phyloP scores from a whole-genome alignment of 805 yeast species.

The Kazachstania bromeliacearum region DNA sequence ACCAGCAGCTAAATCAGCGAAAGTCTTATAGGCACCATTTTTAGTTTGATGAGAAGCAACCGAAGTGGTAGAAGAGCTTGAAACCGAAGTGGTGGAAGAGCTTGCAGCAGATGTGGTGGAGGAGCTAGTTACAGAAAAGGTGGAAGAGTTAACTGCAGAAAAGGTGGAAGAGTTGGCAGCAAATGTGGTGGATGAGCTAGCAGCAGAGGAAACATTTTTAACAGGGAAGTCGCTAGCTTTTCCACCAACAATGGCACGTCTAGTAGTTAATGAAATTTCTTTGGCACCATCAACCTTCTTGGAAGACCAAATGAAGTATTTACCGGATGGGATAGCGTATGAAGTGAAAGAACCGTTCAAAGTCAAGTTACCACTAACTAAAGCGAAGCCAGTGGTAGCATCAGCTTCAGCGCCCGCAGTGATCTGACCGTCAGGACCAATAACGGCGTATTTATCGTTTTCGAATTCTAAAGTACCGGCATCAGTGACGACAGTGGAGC shows the following conservation, averaged over 20 bases:
- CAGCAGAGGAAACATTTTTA: constrained; percentile 7
- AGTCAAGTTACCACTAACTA: constrained; percentile 31
- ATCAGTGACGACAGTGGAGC: constrained; percentile 24
- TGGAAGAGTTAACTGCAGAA: no score
- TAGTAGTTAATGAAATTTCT: constrained; percentile 13
- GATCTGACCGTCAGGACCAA: constrained; percentile 17
- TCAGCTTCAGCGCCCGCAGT: constrained; percentile 17
- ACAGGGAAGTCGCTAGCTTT: constrained; percentile 13
- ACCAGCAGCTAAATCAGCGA: constrained; percentile 27
- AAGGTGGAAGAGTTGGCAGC: constrained; percentile 28
- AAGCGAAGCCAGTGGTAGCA: constrained; percentile 32
- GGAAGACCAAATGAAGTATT: constrained; percentile 22
- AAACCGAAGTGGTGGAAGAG: no score
- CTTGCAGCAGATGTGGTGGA: constrained; percentile 14
- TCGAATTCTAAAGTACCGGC: constrained; percentile 25
- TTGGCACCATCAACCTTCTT: constrained; percentile 17
- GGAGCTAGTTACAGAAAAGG: no score
- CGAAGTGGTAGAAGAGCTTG: constrained; percentile 26
- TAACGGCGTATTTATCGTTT: constrained; percentile 27
- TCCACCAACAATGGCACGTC: constrained; percentile 15
- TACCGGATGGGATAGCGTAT: constrained; percentile 30
- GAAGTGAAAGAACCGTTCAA: constrained; percentile 30
- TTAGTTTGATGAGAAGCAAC: constrained; percentile 2
- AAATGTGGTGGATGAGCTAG: constrained; percentile 23
- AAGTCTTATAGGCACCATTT: constrained; percentile 5